A percentile compares a stretch with the other conserved stretches of the same genome.
phyloP scores from a whole-genome alignment of 768 basidiomycete species.

The Thelephora ganbajun region DNA sequence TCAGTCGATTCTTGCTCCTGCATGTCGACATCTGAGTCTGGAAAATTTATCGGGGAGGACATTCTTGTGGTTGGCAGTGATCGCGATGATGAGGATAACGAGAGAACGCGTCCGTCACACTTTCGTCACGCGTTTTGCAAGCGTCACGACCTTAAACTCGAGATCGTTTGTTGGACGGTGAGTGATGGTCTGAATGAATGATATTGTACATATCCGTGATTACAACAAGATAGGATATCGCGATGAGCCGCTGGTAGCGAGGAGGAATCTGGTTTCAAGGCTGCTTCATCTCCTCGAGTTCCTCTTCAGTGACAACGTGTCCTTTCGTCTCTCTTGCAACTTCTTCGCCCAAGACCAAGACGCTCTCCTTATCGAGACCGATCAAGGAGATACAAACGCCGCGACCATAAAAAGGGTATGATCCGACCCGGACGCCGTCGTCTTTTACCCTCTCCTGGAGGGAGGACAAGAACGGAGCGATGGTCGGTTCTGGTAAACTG shows the following conservation, averaged over 20 bases:
- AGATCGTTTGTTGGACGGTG: no score
- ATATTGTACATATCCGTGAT: no score
- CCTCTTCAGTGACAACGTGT: constrained; percentile 47
- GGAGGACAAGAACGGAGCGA: constrained; percentile 72
- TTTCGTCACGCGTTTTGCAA: not conserved
- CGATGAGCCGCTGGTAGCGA: no score
- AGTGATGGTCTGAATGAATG: no score
- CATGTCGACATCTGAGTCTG: constrained; percentile 18
- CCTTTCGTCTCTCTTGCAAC: constrained; percentile 48
- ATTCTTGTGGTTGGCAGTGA: not conserved
- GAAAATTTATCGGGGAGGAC: constrained; percentile 17
- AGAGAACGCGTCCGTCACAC: not conserved
- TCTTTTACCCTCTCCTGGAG: constrained; percentile 60
- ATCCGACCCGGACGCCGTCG: constrained; percentile 73
- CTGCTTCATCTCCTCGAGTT: constrained; percentile 38
- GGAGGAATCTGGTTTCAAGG: not conserved
- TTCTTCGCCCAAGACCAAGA: constrained; percentile 45
- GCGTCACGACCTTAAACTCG: not conserved
- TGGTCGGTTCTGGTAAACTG: constrained; percentile 69
- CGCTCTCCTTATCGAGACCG: constrained; percentile 28
- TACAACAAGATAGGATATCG: no score
- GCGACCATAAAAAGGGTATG: constrained; percentile 45
- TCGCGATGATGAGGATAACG: not conserved
- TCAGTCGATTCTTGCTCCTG: constrained; percentile 9
- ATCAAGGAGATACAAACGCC: constrained; percentile 59